Conservation (phyloP, 805 yeast species). For the Candida gorgasii region DNA sequence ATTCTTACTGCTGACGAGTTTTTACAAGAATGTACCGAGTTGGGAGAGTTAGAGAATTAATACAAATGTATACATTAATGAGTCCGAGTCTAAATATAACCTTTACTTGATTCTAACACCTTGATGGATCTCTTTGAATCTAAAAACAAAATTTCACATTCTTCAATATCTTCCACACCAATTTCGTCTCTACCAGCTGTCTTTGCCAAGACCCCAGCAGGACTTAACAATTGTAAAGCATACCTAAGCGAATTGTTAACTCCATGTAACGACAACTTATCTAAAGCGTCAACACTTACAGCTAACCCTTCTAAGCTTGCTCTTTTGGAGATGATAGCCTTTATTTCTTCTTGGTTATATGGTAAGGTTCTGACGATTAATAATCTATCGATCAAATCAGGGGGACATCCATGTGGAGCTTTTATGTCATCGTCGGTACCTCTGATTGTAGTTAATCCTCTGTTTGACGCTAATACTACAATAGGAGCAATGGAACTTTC, state of each 20-base stretch:
- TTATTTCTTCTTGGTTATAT: slow-evolving; percentile 81
- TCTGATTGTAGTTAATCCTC: slow-evolving; percentile 88
- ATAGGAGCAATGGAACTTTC: slow-evolving; percentile 92
- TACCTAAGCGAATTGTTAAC: slow-evolving; percentile 81
- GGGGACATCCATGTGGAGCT: slow-evolving; percentile 96
- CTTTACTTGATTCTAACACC: slow-evolving; percentile 54
- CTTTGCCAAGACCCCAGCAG: slow-evolving; percentile 80
- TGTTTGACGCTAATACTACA: slow-evolving; percentile 92
- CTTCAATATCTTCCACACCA: slow-evolving; percentile 71
- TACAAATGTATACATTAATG: background rate
- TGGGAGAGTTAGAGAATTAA: slow-evolving; percentile 30
- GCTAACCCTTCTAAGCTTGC: slow-evolving; percentile 74
- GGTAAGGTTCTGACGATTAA: slow-evolving; percentile 90
- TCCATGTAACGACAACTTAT: slow-evolving; percentile 72
- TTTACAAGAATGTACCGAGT: slow-evolving; percentile 59
- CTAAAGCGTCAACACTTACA: slow-evolving; percentile 68
- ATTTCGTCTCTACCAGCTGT: slow-evolving; percentile 72
- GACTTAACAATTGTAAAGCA: slow-evolving; percentile 87
- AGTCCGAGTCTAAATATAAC: slow-evolving; percentile 37
- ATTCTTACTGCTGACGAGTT: slow-evolving; percentile 71
- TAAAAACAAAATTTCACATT: slow-evolving; percentile 77
- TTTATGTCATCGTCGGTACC: slow-evolving; percentile 82
- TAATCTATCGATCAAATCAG: slow-evolving; percentile 88
- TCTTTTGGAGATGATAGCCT: slow-evolving; percentile 78
- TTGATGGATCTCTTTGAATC: slow-evolving; percentile 80